Evolutionary conservation across 352 stramenopile genomes (phyloP).

Genomic region (Phytophthora sansomeana): DNA sequence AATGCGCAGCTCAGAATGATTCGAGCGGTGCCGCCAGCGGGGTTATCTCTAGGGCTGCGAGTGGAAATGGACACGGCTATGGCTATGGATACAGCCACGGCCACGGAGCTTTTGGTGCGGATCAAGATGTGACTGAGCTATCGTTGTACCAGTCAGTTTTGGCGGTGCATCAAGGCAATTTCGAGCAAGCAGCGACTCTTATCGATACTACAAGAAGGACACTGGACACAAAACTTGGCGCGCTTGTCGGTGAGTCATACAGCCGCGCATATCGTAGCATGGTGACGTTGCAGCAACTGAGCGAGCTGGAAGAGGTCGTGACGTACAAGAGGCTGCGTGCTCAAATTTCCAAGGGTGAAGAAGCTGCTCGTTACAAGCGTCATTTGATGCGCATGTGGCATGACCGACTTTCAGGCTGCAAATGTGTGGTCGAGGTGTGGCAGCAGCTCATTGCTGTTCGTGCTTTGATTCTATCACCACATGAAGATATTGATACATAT

Average conservation of each 20-base stretch:
- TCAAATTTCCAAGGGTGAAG: constrained; percentile 74
- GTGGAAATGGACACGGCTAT: constrained; percentile 31
- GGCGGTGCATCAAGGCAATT: constrained; percentile 94
- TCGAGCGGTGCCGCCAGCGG: constrained; percentile 26
- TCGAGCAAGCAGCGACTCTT: constrained; percentile 88
- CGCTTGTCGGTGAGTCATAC: constrained; percentile 97
- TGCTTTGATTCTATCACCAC: constrained; percentile 82
- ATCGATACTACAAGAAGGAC: constrained; percentile 95
- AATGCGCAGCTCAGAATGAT: constrained; percentile 47
- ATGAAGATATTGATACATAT: constrained; percentile 93
- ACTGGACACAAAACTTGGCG: constrained; percentile 95
- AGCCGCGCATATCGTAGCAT: constrained; percentile 96
- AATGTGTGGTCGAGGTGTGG: constrained; percentile 93
- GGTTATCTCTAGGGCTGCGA: constrained; percentile 34
- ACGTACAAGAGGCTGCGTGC: constrained; percentile 90
- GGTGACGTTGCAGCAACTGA: constrained; percentile 97
- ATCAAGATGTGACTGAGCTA: constrained; percentile 55
- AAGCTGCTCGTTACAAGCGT: constrained; percentile 79
- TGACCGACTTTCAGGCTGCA: constrained; percentile 84
- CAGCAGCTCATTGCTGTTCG: constrained; percentile 95
- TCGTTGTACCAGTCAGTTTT: constrained; percentile 91
- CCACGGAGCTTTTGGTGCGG: constrained; percentile 40
- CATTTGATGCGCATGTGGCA: constrained; percentile 91
- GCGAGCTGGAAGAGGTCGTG: constrained; percentile 99
- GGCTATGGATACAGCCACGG: constrained; percentile 40